Percentiles rank a stretch among this genome's conserved stretches.
phyloP scores from a whole-genome alignment of 2,329 filamentous ascomycete genomes.

The Ceratocystis variospora region DNA sequence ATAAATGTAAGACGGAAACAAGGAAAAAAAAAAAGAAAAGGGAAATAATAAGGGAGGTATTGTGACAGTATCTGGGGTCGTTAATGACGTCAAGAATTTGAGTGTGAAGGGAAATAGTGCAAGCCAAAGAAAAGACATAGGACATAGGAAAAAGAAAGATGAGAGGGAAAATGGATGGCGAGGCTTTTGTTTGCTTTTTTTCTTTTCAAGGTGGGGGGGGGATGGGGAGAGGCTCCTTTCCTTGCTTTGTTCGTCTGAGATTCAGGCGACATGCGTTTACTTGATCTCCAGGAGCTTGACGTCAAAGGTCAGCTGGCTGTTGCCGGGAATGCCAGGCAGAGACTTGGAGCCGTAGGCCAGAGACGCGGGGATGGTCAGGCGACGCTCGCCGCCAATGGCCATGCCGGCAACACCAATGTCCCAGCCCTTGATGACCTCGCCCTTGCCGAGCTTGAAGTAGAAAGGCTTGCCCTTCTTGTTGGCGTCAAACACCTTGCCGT shows the following conservation, averaged over 20 bases:
- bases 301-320: slow-evolving; percentile 87
- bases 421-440: slow-evolving; percentile 98
- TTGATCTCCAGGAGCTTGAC: slow-evolving; percentile 75
- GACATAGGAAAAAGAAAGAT: neutral
- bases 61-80: slow-evolving; percentile 12
- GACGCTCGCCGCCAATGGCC: slow-evolving; percentile 83
- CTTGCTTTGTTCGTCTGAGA: neutral
- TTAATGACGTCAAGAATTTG: slow-evolving; percentile 13
- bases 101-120: neutral
- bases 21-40: neutral
- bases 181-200: slow-evolving; percentile 2
- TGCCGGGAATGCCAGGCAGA: slow-evolving; percentile 72
- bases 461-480: slow-evolving; percentile 99
- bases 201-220: neutral
- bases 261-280: slow-evolving; percentile 33
- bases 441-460: slow-evolving; percentile 82
- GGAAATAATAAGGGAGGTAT: neutral
- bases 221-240: neutral
- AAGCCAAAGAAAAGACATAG: neutral
- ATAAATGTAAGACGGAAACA: slow-evolving; percentile 9
- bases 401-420: slow-evolving; percentile 89
- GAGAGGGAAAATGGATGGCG: neutral
- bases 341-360: slow-evolving; percentile 81
- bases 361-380: slow-evolving; percentile 74
- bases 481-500: slow-evolving; percentile 93